Evolutionary conservation across 257 asterid species (phyloP).

Genomic region (Cruciata laevipes): DNA sequence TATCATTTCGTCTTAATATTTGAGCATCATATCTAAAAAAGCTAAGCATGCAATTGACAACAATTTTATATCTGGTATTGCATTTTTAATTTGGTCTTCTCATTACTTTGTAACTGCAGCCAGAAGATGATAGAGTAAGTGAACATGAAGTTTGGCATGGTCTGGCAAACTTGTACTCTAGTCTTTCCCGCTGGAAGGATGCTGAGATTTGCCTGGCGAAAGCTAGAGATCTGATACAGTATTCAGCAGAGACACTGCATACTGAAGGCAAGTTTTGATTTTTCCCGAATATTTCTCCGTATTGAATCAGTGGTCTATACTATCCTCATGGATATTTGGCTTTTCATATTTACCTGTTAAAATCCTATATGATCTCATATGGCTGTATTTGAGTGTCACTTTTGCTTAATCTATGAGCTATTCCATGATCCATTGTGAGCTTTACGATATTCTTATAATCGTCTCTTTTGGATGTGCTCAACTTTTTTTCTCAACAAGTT

Average conservation of each 20-base stretch:
- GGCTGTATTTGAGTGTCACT: slow-evolving; percentile 1
- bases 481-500: not conserved
- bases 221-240: slow-evolving; percentile 68
- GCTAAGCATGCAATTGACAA: not conserved
- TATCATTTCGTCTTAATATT: not conserved
- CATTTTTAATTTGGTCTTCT: slow-evolving; percentile 4
- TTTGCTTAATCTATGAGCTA: not conserved
- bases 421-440: not conserved
- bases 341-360: not conserved
- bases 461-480: not conserved
- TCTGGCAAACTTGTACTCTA: slow-evolving; percentile 77
- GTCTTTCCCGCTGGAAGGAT: slow-evolving; percentile 89
- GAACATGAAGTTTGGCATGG: slow-evolving; percentile 98
- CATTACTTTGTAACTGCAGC: slow-evolving; percentile 28
- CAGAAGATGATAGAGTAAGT: slow-evolving; percentile 59
- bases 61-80: not conserved
- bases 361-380: not conserved
- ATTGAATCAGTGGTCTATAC: not conserved
- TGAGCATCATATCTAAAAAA: not conserved
- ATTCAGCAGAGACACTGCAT: slow-evolving; percentile 78
- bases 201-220: slow-evolving; percentile 82
- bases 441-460: not conserved
- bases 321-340: not conserved
- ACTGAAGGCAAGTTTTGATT: slow-evolving; percentile 57
- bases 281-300: not conserved